Evolutionary conservation across 2,329 filamentous ascomycete genomes (phyloP), one percentile per base, ranked within the genome.

Genomic region (Fusarium pseudocircinatum): DNA sequence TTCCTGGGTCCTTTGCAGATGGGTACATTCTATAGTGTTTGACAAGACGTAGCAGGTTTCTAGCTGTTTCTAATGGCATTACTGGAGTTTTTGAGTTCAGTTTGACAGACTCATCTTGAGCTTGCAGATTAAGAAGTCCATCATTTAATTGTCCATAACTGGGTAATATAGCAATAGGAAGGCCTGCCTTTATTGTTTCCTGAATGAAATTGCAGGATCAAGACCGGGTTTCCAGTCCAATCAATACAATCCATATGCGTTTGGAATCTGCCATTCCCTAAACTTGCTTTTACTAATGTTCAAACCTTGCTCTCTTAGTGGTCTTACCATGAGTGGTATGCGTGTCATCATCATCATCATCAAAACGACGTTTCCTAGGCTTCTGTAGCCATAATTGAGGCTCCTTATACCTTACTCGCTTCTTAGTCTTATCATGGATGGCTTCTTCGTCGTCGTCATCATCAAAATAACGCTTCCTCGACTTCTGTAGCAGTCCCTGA

Each of bases 1-100:
- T n/a, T 2, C 1, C 10, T 5, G 2, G 24, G 3, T 0, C 4
- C 9, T 24, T 43, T 43, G 1, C 4, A 24, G n/a, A 16, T 9
- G 16, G 14, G n/a, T 43, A 6, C 10, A 24, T 16, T 24, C n/a
- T 11, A 15, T 12, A 10, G 15, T 42, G 9, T 42, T 15, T 16
- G 14, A 24, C 1, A n/a, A 16, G 6, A 16, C 7, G 6, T 7
- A 42, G 9, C 24, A 16, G n/a, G 6, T 14, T 42, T 11, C 9
- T 7, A 16, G 14, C 12, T 24, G n/a, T n/a, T n/a, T 42, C n/a
- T 7, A 18, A 4, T 24, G 10, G 18, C 15, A 43, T 18, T 1
- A 6, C 16, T 43, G n/a, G 18, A 43, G 12, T 11, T 2, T 20
- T 12, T 12, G 1, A 44, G 12, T 2, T 44, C 16, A 7, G 7